Evolutionary conservation across 768 basidiomycete species (phyloP), one percentile per base, ranked within the genome.

Genomic region (Suillus brevipes): DNA sequence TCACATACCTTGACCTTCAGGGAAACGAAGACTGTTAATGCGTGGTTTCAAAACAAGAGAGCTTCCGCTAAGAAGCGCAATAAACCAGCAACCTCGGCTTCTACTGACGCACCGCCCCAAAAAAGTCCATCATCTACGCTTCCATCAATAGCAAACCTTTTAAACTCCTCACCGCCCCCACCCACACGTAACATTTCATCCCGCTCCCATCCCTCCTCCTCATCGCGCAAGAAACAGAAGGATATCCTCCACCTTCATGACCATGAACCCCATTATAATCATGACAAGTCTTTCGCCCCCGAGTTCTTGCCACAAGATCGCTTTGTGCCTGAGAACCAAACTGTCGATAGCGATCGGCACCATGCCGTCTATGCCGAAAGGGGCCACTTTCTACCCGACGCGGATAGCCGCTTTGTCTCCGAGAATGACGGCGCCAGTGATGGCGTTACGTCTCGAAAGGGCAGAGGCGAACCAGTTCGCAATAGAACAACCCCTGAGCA

Each of bases 1-100:
- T 5, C 58, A n/a, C 63, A 43, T 65, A 62, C 67, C 61, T 61
- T 18, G 18, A 31, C 18, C 31, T 20, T 4, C 73, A 92, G 91
- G 88, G 89, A 92, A 74, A 87, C 86, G 75, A 92, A 92, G 83
- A 91, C 89, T 3, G 90, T 92, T 73, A 90, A 90, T 74, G 89
- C 91, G 16, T 92, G 90, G 89, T 93, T 92, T 77, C 91, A 92
- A 79, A 92, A 92, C 74, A 92, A 92, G 81, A 84, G 91, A 62
- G 91, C 91, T 7, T 91, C 90, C 14, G 87, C 85, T 70, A 92
- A 91, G 83, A 92, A 92, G 77, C 80, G 83, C 25, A 80, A 84
- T 80, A 75, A 84, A 82, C 74, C 81, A 74, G 71, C 71, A 25
- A 69, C 72, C 65, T 68, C 76, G 62, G 65, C 78, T 65, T 72